phyloP scores from a whole-genome alignment of 1,139 yeast genomes.

The Arxiozyma slooffiae region DNA sequence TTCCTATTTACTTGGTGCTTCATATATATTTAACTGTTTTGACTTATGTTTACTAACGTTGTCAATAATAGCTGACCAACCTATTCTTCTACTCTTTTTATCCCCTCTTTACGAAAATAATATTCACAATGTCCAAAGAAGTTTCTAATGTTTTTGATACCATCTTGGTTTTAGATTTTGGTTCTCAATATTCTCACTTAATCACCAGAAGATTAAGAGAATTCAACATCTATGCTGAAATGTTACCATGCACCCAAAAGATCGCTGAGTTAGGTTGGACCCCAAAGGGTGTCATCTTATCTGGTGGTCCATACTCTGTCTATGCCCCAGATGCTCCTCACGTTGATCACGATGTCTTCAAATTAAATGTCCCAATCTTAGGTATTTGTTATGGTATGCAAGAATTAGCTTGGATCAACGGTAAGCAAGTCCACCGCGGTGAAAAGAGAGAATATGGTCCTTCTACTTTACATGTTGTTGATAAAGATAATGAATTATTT shows the following conservation, averaged over 20 bases:
- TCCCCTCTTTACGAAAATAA: background rate
- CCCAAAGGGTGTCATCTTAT: slow-evolving; percentile 91
- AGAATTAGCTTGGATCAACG: slow-evolving; percentile 96
- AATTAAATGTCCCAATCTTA: slow-evolving; percentile 82
- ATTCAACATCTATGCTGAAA: slow-evolving; percentile 95
- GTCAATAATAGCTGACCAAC: background rate
- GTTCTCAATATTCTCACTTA: slow-evolving; percentile 95
- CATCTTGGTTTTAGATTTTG: slow-evolving; percentile 93
- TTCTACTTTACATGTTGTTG: slow-evolving; percentile 74
- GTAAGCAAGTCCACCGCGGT: slow-evolving; percentile 91
- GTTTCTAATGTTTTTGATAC: slow-evolving; percentile 89
- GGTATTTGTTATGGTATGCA: slow-evolving; percentile 99
- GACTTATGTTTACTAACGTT: too few species aligned
- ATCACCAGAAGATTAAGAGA: slow-evolving; percentile 97
- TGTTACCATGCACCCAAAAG: slow-evolving; percentile 98
- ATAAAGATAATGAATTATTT: slow-evolving; percentile 60
- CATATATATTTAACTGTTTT: too few species aligned
- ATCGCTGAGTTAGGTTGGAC: slow-evolving; percentile 84
- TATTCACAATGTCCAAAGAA: slow-evolving; percentile 26
- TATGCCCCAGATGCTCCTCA: slow-evolving; percentile 94
- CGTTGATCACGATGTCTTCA: slow-evolving; percentile 88
- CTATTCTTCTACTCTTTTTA: background rate
- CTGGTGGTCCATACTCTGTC: slow-evolving; percentile 98
- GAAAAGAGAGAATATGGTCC: slow-evolving; percentile 98
- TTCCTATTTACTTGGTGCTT: too few species aligned